Base-by-base conservation (phyloP, 164 flowering plant species). In the Buxus sempervirens region DNA sequence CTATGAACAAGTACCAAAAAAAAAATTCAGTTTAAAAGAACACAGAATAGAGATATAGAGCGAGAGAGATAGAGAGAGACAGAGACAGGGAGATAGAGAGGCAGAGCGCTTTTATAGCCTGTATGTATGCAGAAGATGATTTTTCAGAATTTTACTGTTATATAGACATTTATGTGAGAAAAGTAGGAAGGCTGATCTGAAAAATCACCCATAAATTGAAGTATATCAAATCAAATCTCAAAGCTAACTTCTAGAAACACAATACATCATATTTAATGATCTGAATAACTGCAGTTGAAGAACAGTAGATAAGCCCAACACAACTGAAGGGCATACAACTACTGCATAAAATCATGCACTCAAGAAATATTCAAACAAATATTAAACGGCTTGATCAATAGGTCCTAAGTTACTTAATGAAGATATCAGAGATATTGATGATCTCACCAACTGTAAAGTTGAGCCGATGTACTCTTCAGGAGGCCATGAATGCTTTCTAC, bases 401-500 rank as follows among this genome's bases (percentile, higher is more conserved):
- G 24, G 8, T 54, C 22, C 6, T 2, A 24, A 19, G 23, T 8
- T 57, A 24, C 49, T 22, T 8, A 10, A 2, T 38, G 21, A 23
- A 41, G 24, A 56, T 38, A 15, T 8, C 9, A 32, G 57, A 18
- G 51, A 20, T 20, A 20, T 23, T 20, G 53, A 53, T 54, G 25
- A 24, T 32, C 80, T 74, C 73, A 91, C 97, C 87, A 86, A 70
- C 57, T 90, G 96, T 77, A 91, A 77, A 28, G 96, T 86, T 9
- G 71, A 38, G 82, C 76, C 82, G 76, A 91, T 73, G 64, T 90
- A 91, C 75, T 91, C 97, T 53, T 90, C 90, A 3, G 92, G 82
- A 12, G 97, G 97, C 97, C 97, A 91, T 58, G 97, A 91, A 70
- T 84, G 76, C 84, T 86, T 91, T 68, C 84, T 74, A 66, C 78